Evolutionary conservation across 148 eudicot genomes (phyloP), one percentile per base, ranked within the genome.

Genomic region (Selenicereus undatus): DNA sequence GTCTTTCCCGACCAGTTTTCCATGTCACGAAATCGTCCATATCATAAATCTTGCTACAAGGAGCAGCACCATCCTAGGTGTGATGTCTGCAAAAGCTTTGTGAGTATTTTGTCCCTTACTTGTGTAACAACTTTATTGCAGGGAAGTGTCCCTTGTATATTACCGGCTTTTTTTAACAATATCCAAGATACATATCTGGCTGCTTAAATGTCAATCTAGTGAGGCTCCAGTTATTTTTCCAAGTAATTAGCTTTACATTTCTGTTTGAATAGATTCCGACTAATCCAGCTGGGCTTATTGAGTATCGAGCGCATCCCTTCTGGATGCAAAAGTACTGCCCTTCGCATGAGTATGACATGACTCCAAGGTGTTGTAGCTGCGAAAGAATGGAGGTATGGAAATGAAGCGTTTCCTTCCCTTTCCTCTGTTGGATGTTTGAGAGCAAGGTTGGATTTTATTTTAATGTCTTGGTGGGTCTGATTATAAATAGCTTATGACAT

Each of bases 291-390:
- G 97, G 98, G 62, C 90, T 90, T 30, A 94, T 96, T 35, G 99
- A 96, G 87, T 96, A 96, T 75, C 83, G 98, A 85, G 98, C 99
- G 83, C 98, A 94, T 86, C 98, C 94, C 78, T 96, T 94, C 84
- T 96, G 99, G 99, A 81, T 74, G 81, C 98, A 96, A n/a, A 96
- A 96, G 86, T 96, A 96, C 83, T 96, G 99, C 85, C 99, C 98
- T 70, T 88, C 93, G 13, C 99, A 96, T 79, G 99, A 96, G 81
- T 76, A 56, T 81, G 99, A 96, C 80, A 86, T 90, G 78, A 96
- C 99, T 27, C 95, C 98, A 42, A 87, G 99, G 79, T 96, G 99
- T 82, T 96, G 99, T 82, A 96, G 99, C 89, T 96, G 99, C 82
- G 99, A 96, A 85, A 89, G 95, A 88, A 91, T 96, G 97, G 99